Base-by-base conservation (phyloP, 2,329 filamentous ascomycete genomes). In the Diplodia sapinea region DNA sequence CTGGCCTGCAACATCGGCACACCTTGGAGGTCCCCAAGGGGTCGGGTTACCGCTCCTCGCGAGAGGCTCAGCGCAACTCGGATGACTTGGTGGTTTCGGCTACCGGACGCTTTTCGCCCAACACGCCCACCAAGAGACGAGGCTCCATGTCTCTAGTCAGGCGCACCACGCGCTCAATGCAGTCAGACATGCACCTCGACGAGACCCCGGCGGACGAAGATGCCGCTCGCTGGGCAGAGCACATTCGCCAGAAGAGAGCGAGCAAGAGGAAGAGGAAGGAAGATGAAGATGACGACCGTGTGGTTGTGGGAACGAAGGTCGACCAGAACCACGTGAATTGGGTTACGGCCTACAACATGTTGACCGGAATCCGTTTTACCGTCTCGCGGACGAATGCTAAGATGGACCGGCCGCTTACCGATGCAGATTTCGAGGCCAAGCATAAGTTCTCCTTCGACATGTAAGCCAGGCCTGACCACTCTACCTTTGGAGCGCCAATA, bases 391-490 rank as follows among this genome's bases (percentile, higher is more conserved):
- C 94, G 67, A 98, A 99, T 77, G 95, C 95, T 54, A 99, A 99
- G 82, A 87, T 98, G 79, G 93, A 98, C 79, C 89, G 94, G 66
- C 89, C 93, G 68, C 81, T 99, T 72, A 96, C 91, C 13, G 90
- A 95, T 78, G 92, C 90, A 70, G 95, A 99, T 82, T 99, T 99
- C 81, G 87, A 93, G 69, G 91, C 92, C 70, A 94, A 92, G 82
- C 93, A 98, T 80, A 99, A 99, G 83, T 97, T 96, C 77, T 97
- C 94, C 56, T 99, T 99, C 84, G 95, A 98, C 80, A 96, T 98
- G 91, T 94, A 84, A 81, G 90, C 84, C 70, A 70, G 70, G 50
- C 64, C 54, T 69, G 66, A 65, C 69, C 49, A 23, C 23, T 20
- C 20, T 23, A 52, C 31, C 56, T 66, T 20, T 4, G 23, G 29